Percentiles rank a stretch among this genome's conserved stretches.
phyloP scores from a whole-genome alignment of 306 rosid species.

The Malus sieversii region DNA sequence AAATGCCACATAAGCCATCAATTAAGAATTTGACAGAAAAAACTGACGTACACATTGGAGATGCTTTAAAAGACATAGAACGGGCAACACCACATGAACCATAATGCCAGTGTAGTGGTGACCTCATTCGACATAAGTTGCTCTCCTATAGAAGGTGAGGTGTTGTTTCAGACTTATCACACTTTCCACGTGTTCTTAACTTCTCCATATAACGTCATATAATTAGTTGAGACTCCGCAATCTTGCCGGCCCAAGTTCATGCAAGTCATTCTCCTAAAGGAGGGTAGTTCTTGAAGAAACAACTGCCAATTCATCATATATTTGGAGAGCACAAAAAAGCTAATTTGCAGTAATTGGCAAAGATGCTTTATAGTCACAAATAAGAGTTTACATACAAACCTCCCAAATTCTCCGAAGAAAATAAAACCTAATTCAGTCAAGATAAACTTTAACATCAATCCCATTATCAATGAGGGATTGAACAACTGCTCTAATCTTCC shows the following conservation, averaged over 20 bases:
- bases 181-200: not conserved
- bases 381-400: slow-evolving; percentile 1
- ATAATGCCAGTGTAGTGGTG: not conserved
- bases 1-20: too few species aligned
- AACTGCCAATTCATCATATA: not conserved
- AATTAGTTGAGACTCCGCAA: too few species aligned
- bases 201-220: too few species aligned
- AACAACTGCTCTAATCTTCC: slow-evolving; percentile 93
- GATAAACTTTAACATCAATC: slow-evolving; percentile 82
- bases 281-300: not conserved
- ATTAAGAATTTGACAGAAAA: too few species aligned
- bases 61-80: too few species aligned
- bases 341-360: not conserved
- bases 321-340: not conserved
- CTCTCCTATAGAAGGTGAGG: not conserved
- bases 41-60: too few species aligned
- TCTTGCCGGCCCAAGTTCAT: too few species aligned
- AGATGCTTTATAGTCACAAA: not conserved
- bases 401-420: not conserved
- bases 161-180: too few species aligned
- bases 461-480: slow-evolving; percentile 93
- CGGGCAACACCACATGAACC: not conserved
- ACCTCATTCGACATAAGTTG: not conserved
- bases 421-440: slow-evolving; percentile 36
- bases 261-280: too few species aligned